A percentile compares a stretch with the other conserved stretches of the same genome.
Evolutionary conservation across 305 asterid species (phyloP).

Genomic region (Fraxinus floribunda): DNA sequence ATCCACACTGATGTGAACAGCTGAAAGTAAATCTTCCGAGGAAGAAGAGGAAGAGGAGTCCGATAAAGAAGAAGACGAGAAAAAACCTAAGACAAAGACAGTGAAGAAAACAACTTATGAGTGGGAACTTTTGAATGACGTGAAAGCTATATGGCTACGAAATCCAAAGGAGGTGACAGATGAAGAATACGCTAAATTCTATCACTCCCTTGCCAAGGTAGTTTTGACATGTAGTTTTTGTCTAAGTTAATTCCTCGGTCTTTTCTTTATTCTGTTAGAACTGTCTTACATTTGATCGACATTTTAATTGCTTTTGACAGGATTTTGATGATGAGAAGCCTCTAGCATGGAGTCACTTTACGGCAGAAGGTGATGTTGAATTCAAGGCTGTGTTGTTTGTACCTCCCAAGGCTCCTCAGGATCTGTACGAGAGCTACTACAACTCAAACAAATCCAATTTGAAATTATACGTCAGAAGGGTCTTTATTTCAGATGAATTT

Average conservation of each 20-base stretch:
- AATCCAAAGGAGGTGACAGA: constrained; percentile 77
- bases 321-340: constrained; percentile 77
- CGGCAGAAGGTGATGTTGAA: constrained; percentile 84
- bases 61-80: constrained; percentile 59
- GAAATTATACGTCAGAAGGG: constrained; percentile 68
- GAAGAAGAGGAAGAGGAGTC: constrained; percentile 57
- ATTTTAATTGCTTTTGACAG: constrained; percentile 25
- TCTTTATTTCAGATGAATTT: constrained; percentile 79
- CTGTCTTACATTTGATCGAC: neutral
- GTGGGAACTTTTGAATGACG: constrained; percentile 83
- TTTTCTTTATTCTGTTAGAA: neutral
- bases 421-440: constrained; percentile 34
- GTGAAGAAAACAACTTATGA: constrained; percentile 29
- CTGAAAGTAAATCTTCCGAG: constrained; percentile 49
- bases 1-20: constrained; percentile 35
- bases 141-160: constrained; percentile 84
- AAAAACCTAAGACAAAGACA: constrained; percentile 70
- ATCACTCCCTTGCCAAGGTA: constrained; percentile 78
- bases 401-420: constrained; percentile 57
- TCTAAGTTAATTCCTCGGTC: neutral
- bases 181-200: constrained; percentile 71
- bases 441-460: constrained; percentile 66
- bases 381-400: constrained; percentile 60
- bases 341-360: constrained; percentile 73
- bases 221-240: neutral